Evolutionary conservation across 2,329 filamentous ascomycete species (phyloP).

Genomic region (Apiospora phragmitis): DNA sequence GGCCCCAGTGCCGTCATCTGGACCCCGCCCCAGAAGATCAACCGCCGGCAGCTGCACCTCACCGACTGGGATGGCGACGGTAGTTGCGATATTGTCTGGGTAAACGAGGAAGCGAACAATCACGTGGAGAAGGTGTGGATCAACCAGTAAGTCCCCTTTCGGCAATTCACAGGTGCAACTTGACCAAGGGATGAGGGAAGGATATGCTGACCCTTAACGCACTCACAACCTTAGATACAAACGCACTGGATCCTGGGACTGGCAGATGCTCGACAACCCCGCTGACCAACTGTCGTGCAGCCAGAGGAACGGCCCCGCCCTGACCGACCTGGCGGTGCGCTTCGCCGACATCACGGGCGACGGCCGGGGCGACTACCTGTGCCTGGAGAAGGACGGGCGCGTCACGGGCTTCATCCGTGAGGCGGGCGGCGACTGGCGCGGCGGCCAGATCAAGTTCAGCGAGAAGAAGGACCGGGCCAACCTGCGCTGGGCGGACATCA

Average conservation of each 20-base stretch:
- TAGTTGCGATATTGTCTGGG: conserved; percentile 32
- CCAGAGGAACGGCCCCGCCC: conserved; percentile 24
- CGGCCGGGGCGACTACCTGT: conserved; percentile 33
- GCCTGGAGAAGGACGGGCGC: conserved; percentile 29
- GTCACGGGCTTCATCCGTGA: conserved; percentile 27
- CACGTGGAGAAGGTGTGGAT: conserved; percentile 24
- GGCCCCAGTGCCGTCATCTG: too few species aligned
- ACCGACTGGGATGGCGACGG: conserved; percentile 40
- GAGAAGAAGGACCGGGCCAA: conserved; percentile 35
- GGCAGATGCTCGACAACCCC: conserved; percentile 11
- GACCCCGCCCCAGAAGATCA: background rate
- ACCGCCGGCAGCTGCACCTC: conserved; percentile 33
- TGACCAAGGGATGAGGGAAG: too few species aligned
- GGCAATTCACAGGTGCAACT: too few species aligned
- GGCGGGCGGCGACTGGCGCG: conserved; percentile 16
- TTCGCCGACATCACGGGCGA: conserved; percentile 35
- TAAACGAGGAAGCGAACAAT: conserved; percentile 26
- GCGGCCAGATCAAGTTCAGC: conserved; percentile 30
- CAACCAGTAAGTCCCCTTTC: too few species aligned
- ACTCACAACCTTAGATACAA: too few species aligned
- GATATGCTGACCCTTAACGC: too few species aligned
- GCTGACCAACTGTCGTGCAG: conserved; percentile 17
- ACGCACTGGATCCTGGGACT: conserved; percentile 12
- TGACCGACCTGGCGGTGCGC: conserved; percentile 28
- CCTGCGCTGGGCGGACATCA: conserved; percentile 37